Conservation (phyloP, 768 basidiomycete genomes). For the Dioszegia crocea region DNA sequence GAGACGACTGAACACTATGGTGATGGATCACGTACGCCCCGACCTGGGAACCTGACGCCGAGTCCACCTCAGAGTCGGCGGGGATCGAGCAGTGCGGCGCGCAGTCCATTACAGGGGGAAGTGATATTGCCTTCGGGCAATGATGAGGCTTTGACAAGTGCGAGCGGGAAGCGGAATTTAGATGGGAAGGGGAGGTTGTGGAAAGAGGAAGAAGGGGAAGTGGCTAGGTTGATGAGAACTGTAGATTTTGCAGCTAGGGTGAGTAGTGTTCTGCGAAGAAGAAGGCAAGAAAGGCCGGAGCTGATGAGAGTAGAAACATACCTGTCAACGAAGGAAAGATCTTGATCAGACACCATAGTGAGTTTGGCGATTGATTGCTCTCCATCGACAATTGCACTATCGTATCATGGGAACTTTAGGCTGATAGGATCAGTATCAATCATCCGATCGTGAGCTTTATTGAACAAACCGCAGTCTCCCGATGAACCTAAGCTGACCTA, state of each 20-base stretch:
- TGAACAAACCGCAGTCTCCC: neutral
- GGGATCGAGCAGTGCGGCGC: neutral
- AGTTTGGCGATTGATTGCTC: constrained; percentile 2
- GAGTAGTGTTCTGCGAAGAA: constrained; percentile 6
- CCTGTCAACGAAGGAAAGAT: constrained; percentile 46
- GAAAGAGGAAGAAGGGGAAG: constrained; percentile 20
- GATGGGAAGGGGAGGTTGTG: constrained; percentile 7
- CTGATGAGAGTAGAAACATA: constrained; percentile 38
- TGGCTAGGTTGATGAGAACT: constrained; percentile 36
- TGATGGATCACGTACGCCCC: constrained; percentile 13
- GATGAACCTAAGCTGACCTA: neutral
- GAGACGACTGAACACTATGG: constrained; percentile 2
- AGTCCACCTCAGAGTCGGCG: constrained; percentile 16
- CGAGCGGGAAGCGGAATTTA: neutral
- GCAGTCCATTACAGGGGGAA: neutral
- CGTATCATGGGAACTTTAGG: neutral
- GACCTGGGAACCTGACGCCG: constrained; percentile 23
- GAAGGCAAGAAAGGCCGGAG: neutral
- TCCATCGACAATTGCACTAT: neutral
- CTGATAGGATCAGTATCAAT: constrained; percentile 35
- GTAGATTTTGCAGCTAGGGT: constrained; percentile 46
- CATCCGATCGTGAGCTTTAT: constrained; percentile 42
- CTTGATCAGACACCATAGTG: constrained; percentile 47
- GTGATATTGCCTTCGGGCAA: neutral
- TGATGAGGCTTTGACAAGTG: neutral